phyloP scores from a whole-genome alignment of 345 rosid species.

The Euphorbia tirucalli region DNA sequence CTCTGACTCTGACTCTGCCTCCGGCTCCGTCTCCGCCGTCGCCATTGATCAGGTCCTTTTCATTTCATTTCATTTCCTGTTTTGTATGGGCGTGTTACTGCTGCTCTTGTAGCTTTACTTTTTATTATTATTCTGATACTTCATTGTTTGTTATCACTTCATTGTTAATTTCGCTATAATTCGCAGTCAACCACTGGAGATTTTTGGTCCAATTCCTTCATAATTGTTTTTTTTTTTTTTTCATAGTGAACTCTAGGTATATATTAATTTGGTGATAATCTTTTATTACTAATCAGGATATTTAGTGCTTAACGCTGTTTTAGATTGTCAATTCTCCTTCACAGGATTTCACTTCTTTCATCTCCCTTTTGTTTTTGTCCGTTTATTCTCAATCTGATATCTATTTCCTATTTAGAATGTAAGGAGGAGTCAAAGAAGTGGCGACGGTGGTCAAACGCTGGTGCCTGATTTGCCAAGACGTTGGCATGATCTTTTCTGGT shows the following conservation, averaged over 20 bases:
- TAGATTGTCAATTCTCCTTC: no score
- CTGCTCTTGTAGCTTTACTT: no score
- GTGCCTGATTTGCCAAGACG: constrained; percentile 48
- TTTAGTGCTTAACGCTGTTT: no score
- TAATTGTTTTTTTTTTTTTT: not conserved
- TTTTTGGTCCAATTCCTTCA: not conserved
- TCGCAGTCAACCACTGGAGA: not conserved
- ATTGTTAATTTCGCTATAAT: not conserved
- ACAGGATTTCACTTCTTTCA: not conserved
- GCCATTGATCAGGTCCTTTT: constrained; percentile 60
- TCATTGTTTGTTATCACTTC: not conserved
- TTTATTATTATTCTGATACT: no score
- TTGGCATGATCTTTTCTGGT: constrained; percentile 95
- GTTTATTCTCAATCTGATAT: constrained; percentile 2
- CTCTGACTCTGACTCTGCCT: constrained; percentile 43
- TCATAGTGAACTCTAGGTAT: not conserved
- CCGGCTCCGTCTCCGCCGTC: constrained; percentile 56
- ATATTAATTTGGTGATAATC: no score
- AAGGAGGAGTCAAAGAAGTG: constrained; percentile 58
- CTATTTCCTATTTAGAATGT: constrained; percentile 41
- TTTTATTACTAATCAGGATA: not conserved
- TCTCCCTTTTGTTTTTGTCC: not conserved
- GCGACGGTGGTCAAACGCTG: constrained; percentile 43
- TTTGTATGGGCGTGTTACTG: not conserved
- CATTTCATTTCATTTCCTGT: not conserved